Conservation (phyloP, 2,329 filamentous ascomycete species). For the Septoria petroselini region DNA sequence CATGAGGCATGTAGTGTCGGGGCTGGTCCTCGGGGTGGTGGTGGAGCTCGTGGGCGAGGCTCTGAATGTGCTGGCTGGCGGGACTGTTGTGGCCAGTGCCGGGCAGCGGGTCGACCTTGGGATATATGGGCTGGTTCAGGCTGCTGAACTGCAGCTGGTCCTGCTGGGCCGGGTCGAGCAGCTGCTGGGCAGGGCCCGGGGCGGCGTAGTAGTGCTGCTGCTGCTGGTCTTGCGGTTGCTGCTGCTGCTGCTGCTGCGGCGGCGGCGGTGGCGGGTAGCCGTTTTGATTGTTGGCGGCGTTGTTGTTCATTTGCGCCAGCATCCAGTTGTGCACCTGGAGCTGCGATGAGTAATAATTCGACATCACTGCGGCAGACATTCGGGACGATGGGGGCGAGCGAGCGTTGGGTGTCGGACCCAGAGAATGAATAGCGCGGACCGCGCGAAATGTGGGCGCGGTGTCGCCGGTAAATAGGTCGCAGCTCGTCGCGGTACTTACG, state of each 20-base stretch:
- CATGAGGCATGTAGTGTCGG: constrained; percentile 34
- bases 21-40: constrained; percentile 36
- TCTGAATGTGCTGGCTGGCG: constrained; percentile 36
- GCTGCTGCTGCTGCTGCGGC: constrained; percentile 32
- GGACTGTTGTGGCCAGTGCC: constrained; percentile 28
- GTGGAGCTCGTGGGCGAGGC: constrained; percentile 33
- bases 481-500: constrained; percentile 28
- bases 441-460: constrained; percentile 28
- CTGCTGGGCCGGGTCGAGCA: constrained; percentile 36
- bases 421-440: constrained; percentile 26
- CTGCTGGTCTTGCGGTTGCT: constrained; percentile 33
- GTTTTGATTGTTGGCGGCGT: constrained; percentile 27
- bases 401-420: constrained; percentile 14
- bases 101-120: constrained; percentile 36
- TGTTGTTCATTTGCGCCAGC: constrained; percentile 39
- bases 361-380: constrained; percentile 37
- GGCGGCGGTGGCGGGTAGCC: constrained; percentile 34
- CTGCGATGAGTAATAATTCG: constrained; percentile 36
- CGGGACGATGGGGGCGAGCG: constrained; percentile 24
- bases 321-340: constrained; percentile 38
- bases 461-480: constrained; percentile 28
- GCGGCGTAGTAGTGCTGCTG: constrained; percentile 37
- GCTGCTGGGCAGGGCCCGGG: constrained; percentile 33
- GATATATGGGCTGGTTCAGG: constrained; percentile 37
- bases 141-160: constrained; percentile 37